These are phyloP conservation scores for Halteria grandinella DNA, from an alignment of 73 alveolate species.

Conservation along the genomic window DNA sequence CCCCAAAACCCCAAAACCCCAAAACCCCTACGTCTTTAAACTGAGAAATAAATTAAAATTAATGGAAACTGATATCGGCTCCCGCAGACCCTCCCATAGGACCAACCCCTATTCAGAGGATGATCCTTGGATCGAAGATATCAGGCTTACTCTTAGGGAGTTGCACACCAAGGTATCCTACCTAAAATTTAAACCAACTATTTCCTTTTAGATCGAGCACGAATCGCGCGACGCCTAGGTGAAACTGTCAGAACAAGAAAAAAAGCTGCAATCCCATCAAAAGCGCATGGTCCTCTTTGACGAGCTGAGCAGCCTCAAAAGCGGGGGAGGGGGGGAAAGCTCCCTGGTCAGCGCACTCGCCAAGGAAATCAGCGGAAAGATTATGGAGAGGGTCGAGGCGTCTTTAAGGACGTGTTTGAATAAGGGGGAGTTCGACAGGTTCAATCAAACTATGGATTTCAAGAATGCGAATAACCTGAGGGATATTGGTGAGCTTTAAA, in stretches of 20 bases:
- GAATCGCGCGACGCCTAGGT: slow-evolving; percentile 17
- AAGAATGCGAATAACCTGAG: neutral
- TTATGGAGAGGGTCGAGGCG: neutral
- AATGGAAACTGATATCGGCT: too few relatives aligned
- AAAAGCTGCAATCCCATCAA: slow-evolving; percentile 1
- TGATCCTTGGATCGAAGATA: too few relatives aligned
- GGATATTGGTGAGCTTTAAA: neutral
- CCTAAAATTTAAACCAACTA: too few relatives aligned
- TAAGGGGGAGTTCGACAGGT: neutral
- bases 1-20: too few relatives aligned
- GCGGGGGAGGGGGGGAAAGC: neutral
- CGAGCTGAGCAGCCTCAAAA: neutral
- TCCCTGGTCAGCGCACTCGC: neutral
- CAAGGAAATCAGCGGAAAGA: neutral
- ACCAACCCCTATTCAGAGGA: too few relatives aligned
- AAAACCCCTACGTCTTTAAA: too few relatives aligned
- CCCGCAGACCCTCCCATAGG: too few relatives aligned
- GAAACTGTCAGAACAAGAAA: neutral
- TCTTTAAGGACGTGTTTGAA: neutral
- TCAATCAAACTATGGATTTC: neutral
- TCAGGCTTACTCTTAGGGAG: too few relatives aligned
- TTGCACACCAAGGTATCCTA: too few relatives aligned
- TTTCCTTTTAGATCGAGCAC: neutral
- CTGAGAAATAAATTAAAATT: too few relatives aligned
- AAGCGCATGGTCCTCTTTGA: neutral